A percentile compares a stretch with the other conserved stretches of the same genome.
Conservation (phyloP, 2,329 filamentous ascomycete genomes). For the Monosporascus ibericus region DNA sequence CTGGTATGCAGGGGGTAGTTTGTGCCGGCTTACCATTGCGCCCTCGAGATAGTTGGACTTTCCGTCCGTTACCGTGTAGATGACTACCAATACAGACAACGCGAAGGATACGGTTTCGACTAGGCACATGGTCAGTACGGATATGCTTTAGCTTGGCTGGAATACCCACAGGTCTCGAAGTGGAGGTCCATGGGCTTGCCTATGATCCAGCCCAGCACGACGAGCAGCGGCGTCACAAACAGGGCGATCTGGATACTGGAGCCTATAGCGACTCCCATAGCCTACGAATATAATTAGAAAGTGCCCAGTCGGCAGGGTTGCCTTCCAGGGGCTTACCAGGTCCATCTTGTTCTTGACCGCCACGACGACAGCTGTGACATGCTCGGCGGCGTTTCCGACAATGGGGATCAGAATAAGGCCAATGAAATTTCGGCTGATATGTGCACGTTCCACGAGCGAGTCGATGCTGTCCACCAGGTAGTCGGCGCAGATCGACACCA, state of each 20-base stretch:
- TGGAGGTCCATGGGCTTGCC: slow-evolving; percentile 68
- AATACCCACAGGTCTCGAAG: slow-evolving; percentile 59
- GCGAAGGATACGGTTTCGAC: slow-evolving; percentile 74
- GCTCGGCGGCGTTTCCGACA: slow-evolving; percentile 74
- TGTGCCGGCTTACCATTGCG: slow-evolving; percentile 51
- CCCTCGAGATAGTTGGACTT: slow-evolving; percentile 82
- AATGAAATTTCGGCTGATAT: slow-evolving; percentile 76
- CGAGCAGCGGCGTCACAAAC: slow-evolving; percentile 73
- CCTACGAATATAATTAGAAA: slow-evolving; percentile 28
- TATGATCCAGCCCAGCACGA: slow-evolving; percentile 74
- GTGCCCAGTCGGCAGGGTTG: background rate
- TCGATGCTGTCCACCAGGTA: slow-evolving; percentile 75
- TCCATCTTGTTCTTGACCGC: slow-evolving; percentile 74
- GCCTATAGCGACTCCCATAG: slow-evolving; percentile 76
- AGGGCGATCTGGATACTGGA: slow-evolving; percentile 79
- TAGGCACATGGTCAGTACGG: slow-evolving; percentile 18
- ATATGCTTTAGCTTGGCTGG: slow-evolving; percentile 3
- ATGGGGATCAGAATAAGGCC: slow-evolving; percentile 75
- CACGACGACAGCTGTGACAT: slow-evolving; percentile 75
- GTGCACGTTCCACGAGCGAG: slow-evolving; percentile 59
- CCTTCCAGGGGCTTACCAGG: slow-evolving; percentile 28
- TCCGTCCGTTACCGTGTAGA: slow-evolving; percentile 72
- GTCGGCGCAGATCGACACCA: slow-evolving; percentile 70
- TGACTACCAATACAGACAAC: slow-evolving; percentile 68
- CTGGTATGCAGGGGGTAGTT: background rate